Conservation (phyloP, 2,329 filamentous ascomycete genomes). For the Fusarium oligoseptatum region DNA sequence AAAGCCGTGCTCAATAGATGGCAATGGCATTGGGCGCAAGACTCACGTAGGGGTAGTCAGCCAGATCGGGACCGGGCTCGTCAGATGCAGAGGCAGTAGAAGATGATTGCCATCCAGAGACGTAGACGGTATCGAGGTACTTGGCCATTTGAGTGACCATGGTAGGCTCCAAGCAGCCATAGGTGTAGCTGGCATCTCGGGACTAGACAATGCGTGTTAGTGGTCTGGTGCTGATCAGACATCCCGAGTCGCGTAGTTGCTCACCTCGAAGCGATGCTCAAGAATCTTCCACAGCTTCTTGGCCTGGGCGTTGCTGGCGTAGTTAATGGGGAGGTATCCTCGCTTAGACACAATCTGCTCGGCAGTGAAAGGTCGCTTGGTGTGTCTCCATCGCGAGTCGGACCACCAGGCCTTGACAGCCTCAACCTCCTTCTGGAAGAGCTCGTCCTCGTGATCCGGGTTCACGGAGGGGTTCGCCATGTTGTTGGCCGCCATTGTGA, state of each 20-base stretch:
- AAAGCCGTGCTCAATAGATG: background rate
- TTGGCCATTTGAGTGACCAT: slow-evolving; percentile 99
- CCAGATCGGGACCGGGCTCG: slow-evolving; percentile 96
- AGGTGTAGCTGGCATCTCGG: slow-evolving; percentile 91
- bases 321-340: slow-evolving; percentile 90
- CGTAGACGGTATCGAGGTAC: slow-evolving; percentile 98
- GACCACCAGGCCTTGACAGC: slow-evolving; percentile 95
- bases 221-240: background rate
- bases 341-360: slow-evolving; percentile 98
- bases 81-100: slow-evolving; percentile 95
- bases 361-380: slow-evolving; percentile 91
- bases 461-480: slow-evolving; percentile 71
- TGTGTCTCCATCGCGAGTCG: slow-evolving; percentile 91
- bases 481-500: slow-evolving; percentile 70
- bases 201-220: slow-evolving; percentile 63
- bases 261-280: slow-evolving; percentile 85
- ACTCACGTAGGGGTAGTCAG: slow-evolving; percentile 92
- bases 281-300: slow-evolving; percentile 97
- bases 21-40: background rate
- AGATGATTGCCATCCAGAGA: slow-evolving; percentile 98
- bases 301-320: slow-evolving; percentile 87
- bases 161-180: slow-evolving; percentile 96
- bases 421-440: slow-evolving; percentile 85
- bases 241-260: slow-evolving; percentile 33
- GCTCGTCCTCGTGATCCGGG: slow-evolving; percentile 70